Evolutionary conservation across 2,329 filamentous ascomycete genomes (phyloP).

Genomic region (Aphanoascus verrucosus): DNA sequence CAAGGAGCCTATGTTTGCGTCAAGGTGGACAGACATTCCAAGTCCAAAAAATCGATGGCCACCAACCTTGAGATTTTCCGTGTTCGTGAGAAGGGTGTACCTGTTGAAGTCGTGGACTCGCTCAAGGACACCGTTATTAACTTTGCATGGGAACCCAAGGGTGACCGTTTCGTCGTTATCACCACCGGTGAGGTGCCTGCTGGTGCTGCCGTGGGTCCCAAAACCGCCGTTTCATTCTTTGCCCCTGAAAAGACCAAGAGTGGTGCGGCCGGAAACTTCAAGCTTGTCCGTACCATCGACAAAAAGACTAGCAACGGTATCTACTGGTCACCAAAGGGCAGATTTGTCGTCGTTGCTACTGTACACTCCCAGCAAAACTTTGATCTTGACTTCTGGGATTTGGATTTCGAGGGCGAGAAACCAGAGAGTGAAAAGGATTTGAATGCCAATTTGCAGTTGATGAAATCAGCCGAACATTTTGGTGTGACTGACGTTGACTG

Average conservation of each 20-base stretch:
- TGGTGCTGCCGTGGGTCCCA: conserved; percentile 72
- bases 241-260: conserved; percentile 91
- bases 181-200: conserved; percentile 76
- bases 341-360: conserved; percentile 89
- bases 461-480: conserved; percentile 91
- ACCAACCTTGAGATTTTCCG: conserved; percentile 99
- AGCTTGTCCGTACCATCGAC: conserved; percentile 84
- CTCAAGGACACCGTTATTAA: conserved; percentile 99
- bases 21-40: conserved; percentile 97
- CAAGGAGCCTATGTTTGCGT: conserved; percentile 89
- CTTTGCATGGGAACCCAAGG: conserved; percentile 98
- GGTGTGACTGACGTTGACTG: conserved; percentile 96
- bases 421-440: conserved; percentile 86
- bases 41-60: conserved; percentile 95
- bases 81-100: conserved; percentile 91
- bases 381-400: conserved; percentile 93
- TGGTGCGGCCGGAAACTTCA: conserved; percentile 76
- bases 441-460: conserved; percentile 85
- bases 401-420: conserved; percentile 97
- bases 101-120: conserved; percentile 92
- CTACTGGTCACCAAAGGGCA: conserved; percentile 94
- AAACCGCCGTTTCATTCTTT: conserved; percentile 93
- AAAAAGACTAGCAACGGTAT: conserved; percentile 99
- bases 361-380: conserved; percentile 87
- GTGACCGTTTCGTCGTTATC: conserved; percentile 93